phyloP scores from a whole-genome alignment of 2,329 filamentous ascomycete species.

The Penicillium sp. region DNA sequence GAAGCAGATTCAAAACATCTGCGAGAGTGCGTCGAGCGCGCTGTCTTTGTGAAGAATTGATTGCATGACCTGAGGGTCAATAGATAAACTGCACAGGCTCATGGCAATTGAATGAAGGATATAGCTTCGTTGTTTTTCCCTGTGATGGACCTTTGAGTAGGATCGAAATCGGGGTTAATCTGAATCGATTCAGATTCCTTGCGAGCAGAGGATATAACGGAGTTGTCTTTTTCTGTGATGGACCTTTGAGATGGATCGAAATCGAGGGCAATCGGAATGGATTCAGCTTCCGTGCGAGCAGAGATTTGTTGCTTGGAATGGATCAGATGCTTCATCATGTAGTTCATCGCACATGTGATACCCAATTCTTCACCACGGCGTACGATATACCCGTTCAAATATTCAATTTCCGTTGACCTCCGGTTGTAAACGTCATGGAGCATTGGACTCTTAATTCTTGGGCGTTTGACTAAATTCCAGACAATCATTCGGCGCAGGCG shows the following conservation, averaged over 20 bases:
- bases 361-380: conserved; percentile 72
- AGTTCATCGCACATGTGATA: conserved; percentile 73
- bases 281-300: conserved; percentile 31
- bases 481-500: conserved; percentile 67
- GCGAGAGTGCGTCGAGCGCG: conserved; percentile 30
- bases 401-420: conserved; percentile 74
- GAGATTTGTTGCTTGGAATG: conserved; percentile 66
- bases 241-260: no score
- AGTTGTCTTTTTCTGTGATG: no score
- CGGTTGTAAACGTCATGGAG: conserved; percentile 66
- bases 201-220: no score
- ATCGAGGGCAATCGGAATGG: conserved; percentile 37
- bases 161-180: no score
- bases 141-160: no score
- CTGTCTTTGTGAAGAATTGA: conserved; percentile 22
- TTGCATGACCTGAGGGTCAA: background rate
- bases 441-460: conserved; percentile 62
- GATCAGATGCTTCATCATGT: conserved; percentile 72
- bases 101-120: background rate
- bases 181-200: no score
- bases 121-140: no score
- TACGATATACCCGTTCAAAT: conserved; percentile 87
- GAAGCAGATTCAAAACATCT: conserved; percentile 44
- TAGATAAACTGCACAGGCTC: background rate
- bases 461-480: conserved; percentile 32